Conservation (phyloP, 2,329 filamentous ascomycete genomes). For the Pestalotiopsis sp. region DNA sequence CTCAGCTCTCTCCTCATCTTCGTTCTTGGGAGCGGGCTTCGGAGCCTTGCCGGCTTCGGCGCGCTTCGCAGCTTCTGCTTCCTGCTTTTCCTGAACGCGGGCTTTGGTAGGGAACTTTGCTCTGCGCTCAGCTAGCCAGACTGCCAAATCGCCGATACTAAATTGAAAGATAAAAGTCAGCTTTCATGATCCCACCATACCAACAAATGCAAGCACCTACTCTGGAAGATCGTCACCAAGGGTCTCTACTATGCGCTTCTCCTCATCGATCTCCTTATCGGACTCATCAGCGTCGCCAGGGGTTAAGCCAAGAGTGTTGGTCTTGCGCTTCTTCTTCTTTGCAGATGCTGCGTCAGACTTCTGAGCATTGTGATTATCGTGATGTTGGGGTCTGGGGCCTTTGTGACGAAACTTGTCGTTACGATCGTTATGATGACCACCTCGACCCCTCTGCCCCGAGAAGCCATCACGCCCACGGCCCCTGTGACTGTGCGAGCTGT, state of each 20-base stretch:
- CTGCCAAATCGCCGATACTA: conserved; percentile 70
- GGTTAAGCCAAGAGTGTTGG: conserved; percentile 72
- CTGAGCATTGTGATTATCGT: conserved; percentile 43
- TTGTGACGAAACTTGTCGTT: conserved; percentile 42
- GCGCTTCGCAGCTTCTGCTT: conserved; percentile 49
- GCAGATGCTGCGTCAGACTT: conserved; percentile 54
- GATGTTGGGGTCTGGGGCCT: conserved; percentile 32
- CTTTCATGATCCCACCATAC: background rate
- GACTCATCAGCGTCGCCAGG: conserved; percentile 65
- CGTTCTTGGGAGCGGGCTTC: conserved; percentile 53
- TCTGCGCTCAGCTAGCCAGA: conserved; percentile 80
- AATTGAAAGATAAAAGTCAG: conserved; percentile 13
- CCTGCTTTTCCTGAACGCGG: conserved; percentile 66
- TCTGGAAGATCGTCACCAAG: conserved; percentile 58
- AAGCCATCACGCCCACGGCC: conserved; percentile 44
- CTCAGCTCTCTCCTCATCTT: conserved; percentile 57
- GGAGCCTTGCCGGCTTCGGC: conserved; percentile 65
- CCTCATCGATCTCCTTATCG: conserved; percentile 73
- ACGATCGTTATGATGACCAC: conserved; percentile 41
- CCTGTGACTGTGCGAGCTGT: conserved; percentile 37
- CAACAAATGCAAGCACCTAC: conserved; percentile 41
- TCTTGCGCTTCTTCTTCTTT: conserved; percentile 74
- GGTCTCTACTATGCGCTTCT: conserved; percentile 57
- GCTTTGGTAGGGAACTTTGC: conserved; percentile 80
- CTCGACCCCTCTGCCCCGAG: conserved; percentile 35